Base-by-base conservation (phyloP, 192 early-diverging fungal species). In the Entomortierella chlamydospora region DNA sequence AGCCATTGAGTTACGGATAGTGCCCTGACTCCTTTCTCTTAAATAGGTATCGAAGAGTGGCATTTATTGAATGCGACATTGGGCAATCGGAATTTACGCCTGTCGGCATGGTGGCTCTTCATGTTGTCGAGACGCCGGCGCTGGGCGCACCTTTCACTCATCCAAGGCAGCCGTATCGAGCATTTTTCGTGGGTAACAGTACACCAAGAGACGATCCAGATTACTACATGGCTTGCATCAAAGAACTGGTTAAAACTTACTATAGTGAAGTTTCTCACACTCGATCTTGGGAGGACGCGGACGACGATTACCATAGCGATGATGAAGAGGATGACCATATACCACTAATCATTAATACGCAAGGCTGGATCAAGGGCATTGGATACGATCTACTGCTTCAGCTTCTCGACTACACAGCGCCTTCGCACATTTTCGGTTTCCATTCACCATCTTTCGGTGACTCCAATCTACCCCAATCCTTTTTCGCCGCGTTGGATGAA, bases 291-390 rank as follows among this genome's bases (percentile, higher is more conserved):
- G 77, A 65, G 1, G 57, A 61, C 42, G 28, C 25, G 3, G 60
- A 68, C 18, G 79, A 71, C 13, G 54, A 68, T 5, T 61, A 81
- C 50, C 64, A 64, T 34, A 73, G 37, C 49, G 68, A 72, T 34
- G 76, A 83, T 45, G 73, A 84, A 11, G 72, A 82, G 26, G 41
- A 58, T 12, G 77, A 72, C 10, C 62, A 68, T 31, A 72, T 96
- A 34, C 96, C 97, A 4, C 81, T 99, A n/a, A 88, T 99, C 11
- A 88, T 99, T 41, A 99, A 99, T 80, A 98, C 96, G 2, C 92
- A 95, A 65, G 97, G 97, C 0, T 99, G 96, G 96, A 83, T 94
- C 39, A 95, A 91, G 74, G 96, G 92, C 7, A 87, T 95, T 70
- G 97, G 97, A 12, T 90, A 95, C 57, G 93, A 96, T 71, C 73